These are phyloP conservation scores for Boletus pseudo-olivaceus DNA, from an alignment of 768 basidiomycete species.

Conservation along the genomic window DNA sequence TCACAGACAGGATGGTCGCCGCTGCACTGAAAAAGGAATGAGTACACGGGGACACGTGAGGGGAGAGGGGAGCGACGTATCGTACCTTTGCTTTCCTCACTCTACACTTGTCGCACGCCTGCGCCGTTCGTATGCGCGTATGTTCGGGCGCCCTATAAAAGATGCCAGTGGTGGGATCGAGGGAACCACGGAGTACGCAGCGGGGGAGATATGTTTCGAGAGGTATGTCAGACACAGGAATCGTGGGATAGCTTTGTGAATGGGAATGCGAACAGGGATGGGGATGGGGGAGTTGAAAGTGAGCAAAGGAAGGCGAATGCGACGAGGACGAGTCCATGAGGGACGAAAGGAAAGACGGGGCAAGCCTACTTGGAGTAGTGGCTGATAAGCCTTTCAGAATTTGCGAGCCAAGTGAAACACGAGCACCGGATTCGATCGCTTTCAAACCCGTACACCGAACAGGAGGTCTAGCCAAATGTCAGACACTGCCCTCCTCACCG, in stretches of 20 bases:
- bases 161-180: slow-evolving; percentile 63
- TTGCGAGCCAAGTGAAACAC: background rate
- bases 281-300: background rate
- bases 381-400: background rate
- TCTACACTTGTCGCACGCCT: slow-evolving; percentile 75
- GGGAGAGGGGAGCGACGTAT: slow-evolving; percentile 10
- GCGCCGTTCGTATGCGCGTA: slow-evolving; percentile 63
- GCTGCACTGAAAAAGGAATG: slow-evolving; percentile 39
- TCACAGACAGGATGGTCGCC: slow-evolving; percentile 69
- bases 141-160: slow-evolving; percentile 64
- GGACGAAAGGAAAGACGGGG: background rate
- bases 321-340: background rate
- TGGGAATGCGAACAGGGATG: background rate
- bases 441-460: background rate
- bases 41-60: background rate
- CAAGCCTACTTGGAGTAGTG: too few relatives aligned
- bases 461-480: background rate
- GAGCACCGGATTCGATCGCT: background rate
- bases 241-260: background rate
- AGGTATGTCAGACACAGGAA: background rate
- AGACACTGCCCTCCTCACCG: background rate
- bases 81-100: slow-evolving; percentile 68
- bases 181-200: slow-evolving; percentile 50
- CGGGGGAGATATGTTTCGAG: slow-evolving; percentile 11
- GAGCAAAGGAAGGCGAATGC: background rate